Conservation (phyloP, 2,329 filamentous ascomycete genomes). For the Pseudocercospora cruenta region DNA sequence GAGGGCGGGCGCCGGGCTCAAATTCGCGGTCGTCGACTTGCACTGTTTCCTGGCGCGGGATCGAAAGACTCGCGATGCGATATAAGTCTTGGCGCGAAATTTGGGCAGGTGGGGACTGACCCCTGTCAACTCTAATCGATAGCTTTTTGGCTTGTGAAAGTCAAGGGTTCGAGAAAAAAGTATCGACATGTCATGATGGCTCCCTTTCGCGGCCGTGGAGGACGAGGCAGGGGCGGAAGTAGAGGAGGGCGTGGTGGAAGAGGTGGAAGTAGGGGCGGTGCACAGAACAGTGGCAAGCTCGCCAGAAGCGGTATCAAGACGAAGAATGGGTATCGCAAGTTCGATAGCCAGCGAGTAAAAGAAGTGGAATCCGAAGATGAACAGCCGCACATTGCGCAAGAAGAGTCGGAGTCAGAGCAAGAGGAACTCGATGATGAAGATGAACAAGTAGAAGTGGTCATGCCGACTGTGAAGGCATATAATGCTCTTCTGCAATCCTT, state of each 20-base stretch:
- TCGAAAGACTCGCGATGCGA: not conserved
- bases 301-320: slow-evolving; percentile 40
- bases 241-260: slow-evolving; percentile 32
- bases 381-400: slow-evolving; percentile 22
- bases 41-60: not conserved
- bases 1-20: slow-evolving; percentile 16
- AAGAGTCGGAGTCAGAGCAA: slow-evolving; percentile 30
- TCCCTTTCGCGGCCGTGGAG: slow-evolving; percentile 30
- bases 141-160: slow-evolving; percentile 11
- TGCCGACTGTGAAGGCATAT: slow-evolving; percentile 51
- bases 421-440: slow-evolving; percentile 35
- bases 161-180: not conserved
- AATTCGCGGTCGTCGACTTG: slow-evolving; percentile 1
- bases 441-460: slow-evolving; percentile 38
- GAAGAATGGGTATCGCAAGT: slow-evolving; percentile 38
- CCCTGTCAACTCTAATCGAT: slow-evolving; percentile 8
- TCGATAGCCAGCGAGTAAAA: slow-evolving; percentile 40
- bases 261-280: slow-evolving; percentile 33
- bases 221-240: slow-evolving; percentile 36
- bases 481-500: slow-evolving; percentile 61
- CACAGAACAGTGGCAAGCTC: slow-evolving; percentile 27
- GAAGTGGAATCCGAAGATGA: slow-evolving; percentile 36
- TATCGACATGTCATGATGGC: slow-evolving; percentile 26
- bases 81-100: slow-evolving; percentile 4
- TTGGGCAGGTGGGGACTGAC: not conserved